These are phyloP conservation scores for Mycena alexandri DNA, from an alignment of 768 basidiomycete species.

Conservation along the genomic window DNA sequence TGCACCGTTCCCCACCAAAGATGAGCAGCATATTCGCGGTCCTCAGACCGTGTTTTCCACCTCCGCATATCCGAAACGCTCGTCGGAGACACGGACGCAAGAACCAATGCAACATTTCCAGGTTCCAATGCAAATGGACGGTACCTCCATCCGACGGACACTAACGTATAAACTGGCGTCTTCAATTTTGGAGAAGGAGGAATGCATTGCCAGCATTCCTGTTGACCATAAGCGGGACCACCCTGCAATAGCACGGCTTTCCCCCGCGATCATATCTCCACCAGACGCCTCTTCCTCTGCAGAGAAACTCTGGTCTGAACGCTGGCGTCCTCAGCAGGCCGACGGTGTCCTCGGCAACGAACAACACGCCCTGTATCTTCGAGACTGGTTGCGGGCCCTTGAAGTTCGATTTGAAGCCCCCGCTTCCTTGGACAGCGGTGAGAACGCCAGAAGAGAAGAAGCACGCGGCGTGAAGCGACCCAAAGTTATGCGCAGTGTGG, in stretches of 20 bases:
- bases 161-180: slow-evolving; percentile 15
- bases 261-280: slow-evolving; percentile 38
- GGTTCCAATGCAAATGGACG: neutral
- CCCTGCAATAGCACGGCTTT: slow-evolving; percentile 64
- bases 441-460: slow-evolving; percentile 37
- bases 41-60: slow-evolving; percentile 57
- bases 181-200: slow-evolving; percentile 27
- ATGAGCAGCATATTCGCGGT: slow-evolving; percentile 74
- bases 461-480: slow-evolving; percentile 66
- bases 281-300: slow-evolving; percentile 40
- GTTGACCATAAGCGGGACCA: slow-evolving; percentile 53
- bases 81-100: neutral
- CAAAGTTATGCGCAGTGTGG: slow-evolving; percentile 68
- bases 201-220: slow-evolving; percentile 45
- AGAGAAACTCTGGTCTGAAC: slow-evolving; percentile 75
- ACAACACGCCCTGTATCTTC: slow-evolving; percentile 73
- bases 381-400: slow-evolving; percentile 84
- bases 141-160: neutral
- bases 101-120: slow-evolving; percentile 11
- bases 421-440: slow-evolving; percentile 41
- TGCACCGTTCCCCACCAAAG: slow-evolving; percentile 63
- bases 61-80: slow-evolving; percentile 20
- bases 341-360: slow-evolving; percentile 87
- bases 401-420: slow-evolving; percentile 64
- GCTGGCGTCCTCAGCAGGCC: slow-evolving; percentile 81